A percentile compares a stretch with the other conserved stretches of the same genome.
Evolutionary conservation across 208 protist genomes (phyloP).

Genomic region (Trypanosoma caninum): DNA sequence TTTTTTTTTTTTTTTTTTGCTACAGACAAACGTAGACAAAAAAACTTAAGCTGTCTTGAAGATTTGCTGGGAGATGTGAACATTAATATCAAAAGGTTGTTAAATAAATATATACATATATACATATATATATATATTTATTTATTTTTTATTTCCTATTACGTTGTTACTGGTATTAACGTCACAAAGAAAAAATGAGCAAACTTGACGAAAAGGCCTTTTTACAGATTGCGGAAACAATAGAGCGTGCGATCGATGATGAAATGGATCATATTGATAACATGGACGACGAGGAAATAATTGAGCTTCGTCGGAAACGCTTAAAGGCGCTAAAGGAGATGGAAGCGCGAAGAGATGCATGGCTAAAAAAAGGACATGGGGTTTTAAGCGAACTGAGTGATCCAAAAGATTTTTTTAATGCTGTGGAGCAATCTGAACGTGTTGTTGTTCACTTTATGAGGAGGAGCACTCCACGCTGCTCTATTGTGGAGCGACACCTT

Average conservation of each 20-base stretch:
- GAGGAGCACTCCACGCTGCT: slow-evolving; percentile 70
- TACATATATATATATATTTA: not conserved
- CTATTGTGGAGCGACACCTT: slow-evolving; percentile 87
- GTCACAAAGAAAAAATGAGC: slow-evolving; percentile 12
- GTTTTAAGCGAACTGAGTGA: slow-evolving; percentile 67
- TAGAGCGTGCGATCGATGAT: slow-evolving; percentile 85
- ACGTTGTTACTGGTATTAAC: not conserved
- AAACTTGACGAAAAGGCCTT: slow-evolving; percentile 52
- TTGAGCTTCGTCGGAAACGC: slow-evolving; percentile 61
- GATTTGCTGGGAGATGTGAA: no score
- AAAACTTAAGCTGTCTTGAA: no score
- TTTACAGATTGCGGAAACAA: slow-evolving; percentile 73
- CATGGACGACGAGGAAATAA: slow-evolving; percentile 90
- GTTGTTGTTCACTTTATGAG: slow-evolving; percentile 91
- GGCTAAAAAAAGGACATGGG: slow-evolving; percentile 86
- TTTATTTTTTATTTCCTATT: slow-evolving; percentile 10
- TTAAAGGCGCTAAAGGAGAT: slow-evolving; percentile 78
- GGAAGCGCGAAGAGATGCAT: slow-evolving; percentile 62
- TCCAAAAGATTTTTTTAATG: slow-evolving; percentile 84
- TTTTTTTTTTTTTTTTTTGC: not conserved
- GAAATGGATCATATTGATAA: slow-evolving; percentile 79
- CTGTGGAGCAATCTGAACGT: slow-evolving; percentile 72
- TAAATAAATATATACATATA: not conserved
- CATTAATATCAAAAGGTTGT: not conserved
- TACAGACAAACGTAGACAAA: not conserved